phyloP scores from a whole-genome alignment of 768 basidiomycete species.

The Galerina sulciceps region DNA sequence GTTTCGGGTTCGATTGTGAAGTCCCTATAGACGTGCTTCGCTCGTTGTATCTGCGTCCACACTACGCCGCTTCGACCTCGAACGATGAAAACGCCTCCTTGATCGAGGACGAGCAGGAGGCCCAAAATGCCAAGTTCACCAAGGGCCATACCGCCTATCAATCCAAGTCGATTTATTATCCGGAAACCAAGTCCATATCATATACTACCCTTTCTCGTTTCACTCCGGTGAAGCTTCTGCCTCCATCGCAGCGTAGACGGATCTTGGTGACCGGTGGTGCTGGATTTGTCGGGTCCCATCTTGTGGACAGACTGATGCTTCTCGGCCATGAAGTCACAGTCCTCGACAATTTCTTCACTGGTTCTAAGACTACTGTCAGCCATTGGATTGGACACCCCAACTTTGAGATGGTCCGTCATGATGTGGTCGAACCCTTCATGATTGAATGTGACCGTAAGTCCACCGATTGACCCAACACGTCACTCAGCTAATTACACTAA shows the following conservation, averaged over 20 bases:
- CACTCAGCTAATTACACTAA: conserved; percentile 17
- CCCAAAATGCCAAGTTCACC: conserved; percentile 57
- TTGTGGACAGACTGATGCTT: conserved; percentile 97
- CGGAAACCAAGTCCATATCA: conserved; percentile 79
- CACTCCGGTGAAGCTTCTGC: conserved; percentile 88
- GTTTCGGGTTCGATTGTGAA: conserved; percentile 90
- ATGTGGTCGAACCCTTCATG: conserved; percentile 97
- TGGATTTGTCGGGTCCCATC: conserved; percentile 98
- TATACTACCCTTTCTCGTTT: conserved; percentile 93
- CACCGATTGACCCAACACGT: conserved; percentile 1
- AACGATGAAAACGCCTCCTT: conserved; percentile 35
- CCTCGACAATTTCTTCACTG: conserved; percentile 98
- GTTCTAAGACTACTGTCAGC: conserved; percentile 94
- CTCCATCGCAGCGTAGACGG: conserved; percentile 80
- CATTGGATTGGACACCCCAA: conserved; percentile 99
- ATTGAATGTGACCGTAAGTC: conserved; percentile 96
- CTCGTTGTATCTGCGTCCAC: conserved; percentile 85
- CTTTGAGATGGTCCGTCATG: conserved; percentile 97
- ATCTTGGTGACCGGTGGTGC: conserved; percentile 96
- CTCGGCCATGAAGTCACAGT: conserved; percentile 98
- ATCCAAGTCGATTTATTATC: conserved; percentile 87
- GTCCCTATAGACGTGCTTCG: conserved; percentile 82
- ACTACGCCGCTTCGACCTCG: conserved; percentile 61
- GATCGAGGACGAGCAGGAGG: conserved; percentile 44
- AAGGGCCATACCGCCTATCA: conserved; percentile 60